Conservation (phyloP, 148 eudicot genomes). For the Rhododendron kiyosumense region DNA sequence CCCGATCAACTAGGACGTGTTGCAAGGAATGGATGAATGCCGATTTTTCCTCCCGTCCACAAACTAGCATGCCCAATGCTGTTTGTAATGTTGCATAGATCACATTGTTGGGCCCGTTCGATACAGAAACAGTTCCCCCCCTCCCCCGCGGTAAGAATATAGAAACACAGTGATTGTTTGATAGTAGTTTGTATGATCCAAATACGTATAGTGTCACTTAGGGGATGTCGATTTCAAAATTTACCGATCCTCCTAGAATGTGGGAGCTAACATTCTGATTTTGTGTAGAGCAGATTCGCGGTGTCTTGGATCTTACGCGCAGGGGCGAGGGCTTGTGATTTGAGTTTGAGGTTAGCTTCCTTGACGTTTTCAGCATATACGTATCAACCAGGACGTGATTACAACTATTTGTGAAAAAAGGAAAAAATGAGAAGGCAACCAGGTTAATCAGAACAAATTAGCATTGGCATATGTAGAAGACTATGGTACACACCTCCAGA, state of each 20-base stretch:
- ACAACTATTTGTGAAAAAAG: neutral
- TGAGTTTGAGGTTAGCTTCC: conserved; percentile 50
- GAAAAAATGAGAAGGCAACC: neutral
- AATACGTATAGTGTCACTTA: neutral
- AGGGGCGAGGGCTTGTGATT: conserved; percentile 74
- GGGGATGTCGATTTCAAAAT: neutral
- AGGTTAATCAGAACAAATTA: neutral
- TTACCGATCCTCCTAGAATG: neutral
- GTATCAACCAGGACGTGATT: neutral
- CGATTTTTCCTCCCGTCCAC: neutral
- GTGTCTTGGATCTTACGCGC: conserved; percentile 78
- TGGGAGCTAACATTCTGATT: conserved; percentile 6
- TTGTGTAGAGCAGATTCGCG: conserved; percentile 54
- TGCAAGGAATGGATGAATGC: neutral
- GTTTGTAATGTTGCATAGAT: neutral
- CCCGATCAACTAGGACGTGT: neutral
- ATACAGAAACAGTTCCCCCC: neutral
- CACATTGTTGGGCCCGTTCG: neutral
- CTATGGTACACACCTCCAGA: too few species aligned
- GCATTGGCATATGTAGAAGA: neutral
- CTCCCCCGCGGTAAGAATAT: neutral
- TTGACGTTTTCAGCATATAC: neutral
- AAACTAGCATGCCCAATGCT: neutral
- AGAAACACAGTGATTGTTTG: neutral
- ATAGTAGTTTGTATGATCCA: neutral